Conservation (phyloP, 805 yeast genomes). For the Nakazawaea ambrosiae region DNA sequence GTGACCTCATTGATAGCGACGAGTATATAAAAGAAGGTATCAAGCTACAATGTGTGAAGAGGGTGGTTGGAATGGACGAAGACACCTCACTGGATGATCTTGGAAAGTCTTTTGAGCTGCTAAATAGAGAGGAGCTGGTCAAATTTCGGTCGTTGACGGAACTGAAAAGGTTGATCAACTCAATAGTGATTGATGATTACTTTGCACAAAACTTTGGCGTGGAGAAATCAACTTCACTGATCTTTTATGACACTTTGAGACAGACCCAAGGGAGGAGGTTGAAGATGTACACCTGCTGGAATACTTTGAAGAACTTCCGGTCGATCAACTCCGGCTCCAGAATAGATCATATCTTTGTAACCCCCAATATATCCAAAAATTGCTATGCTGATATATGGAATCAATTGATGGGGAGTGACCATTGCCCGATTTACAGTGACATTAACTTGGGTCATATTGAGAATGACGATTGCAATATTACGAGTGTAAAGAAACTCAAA, state of each 20-base stretch:
- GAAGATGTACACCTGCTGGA: constrained; percentile 89
- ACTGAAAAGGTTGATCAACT: constrained; percentile 39
- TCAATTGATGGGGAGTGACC: constrained; percentile 79
- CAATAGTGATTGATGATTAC: constrained; percentile 23
- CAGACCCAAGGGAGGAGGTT: constrained; percentile 44
- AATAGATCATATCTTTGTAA: constrained; percentile 66
- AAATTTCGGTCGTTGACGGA: constrained; percentile 33
- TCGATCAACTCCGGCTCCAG: constrained; percentile 85
- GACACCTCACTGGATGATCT: constrained; percentile 14
- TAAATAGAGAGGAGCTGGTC: constrained; percentile 24
- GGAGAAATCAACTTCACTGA: constrained; percentile 18
- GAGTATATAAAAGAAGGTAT: constrained; percentile 47
- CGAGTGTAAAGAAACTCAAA: constrained; percentile 21
- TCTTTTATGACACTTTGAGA: constrained; percentile 56
- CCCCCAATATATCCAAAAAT: constrained; percentile 26
- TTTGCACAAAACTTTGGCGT: constrained; percentile 1
- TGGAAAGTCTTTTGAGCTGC: constrained; percentile 25
- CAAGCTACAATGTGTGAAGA: constrained; percentile 28
- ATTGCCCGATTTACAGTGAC: constrained; percentile 85
- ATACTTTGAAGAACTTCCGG: constrained; percentile 65
- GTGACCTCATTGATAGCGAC: constrained; percentile 79
- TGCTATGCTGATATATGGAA: constrained; percentile 58
- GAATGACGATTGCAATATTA: constrained; percentile 1
- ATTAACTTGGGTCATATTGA: constrained; percentile 20
- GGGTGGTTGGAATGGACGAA: constrained; percentile 8